Evolutionary conservation across 192 early-diverging fungal species (phyloP).

Genomic region (Entophlyctis luteolus): DNA sequence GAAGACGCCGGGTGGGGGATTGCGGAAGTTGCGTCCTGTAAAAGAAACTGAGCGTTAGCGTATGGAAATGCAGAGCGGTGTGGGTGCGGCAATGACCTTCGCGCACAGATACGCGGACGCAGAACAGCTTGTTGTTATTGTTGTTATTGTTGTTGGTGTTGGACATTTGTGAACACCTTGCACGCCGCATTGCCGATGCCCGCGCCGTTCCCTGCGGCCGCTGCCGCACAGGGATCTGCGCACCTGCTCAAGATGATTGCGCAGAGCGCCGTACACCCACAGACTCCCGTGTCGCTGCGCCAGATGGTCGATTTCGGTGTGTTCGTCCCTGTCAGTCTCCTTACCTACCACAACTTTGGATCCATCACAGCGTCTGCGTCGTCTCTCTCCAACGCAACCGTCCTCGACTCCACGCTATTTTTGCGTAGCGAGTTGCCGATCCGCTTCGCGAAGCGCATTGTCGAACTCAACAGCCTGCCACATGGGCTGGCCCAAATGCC

Average conservation of each 20-base stretch:
- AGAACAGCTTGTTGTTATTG: too few species aligned
- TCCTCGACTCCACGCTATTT: conserved; percentile 47
- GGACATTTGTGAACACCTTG: too few species aligned
- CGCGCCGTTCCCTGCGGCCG: neutral
- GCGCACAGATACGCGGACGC: too few species aligned
- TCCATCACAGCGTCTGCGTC: neutral
- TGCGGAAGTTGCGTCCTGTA: neutral
- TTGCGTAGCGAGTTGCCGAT: conserved; percentile 77
- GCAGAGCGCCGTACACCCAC: conserved; percentile 59
- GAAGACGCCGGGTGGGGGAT: neutral
- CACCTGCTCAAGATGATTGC: conserved; percentile 9
- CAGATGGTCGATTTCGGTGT: conserved; percentile 96
- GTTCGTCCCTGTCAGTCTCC: neutral
- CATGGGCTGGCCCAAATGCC: conserved; percentile 83
- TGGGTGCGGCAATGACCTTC: neutral
- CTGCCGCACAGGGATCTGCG: neutral
- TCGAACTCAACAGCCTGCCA: conserved; percentile 88
- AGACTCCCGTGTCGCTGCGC: conserved; percentile 86
- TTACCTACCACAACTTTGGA: neutral
- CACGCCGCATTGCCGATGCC: too few species aligned
- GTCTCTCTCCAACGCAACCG: neutral
- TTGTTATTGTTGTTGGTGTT: too few species aligned
- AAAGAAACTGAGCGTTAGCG: too few species aligned
- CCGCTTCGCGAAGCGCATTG: conserved; percentile 86
- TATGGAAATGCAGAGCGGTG: too few species aligned